phyloP scores from a whole-genome alignment of 2,329 filamentous ascomycete species.

The Exophiala spinifera region DNA sequence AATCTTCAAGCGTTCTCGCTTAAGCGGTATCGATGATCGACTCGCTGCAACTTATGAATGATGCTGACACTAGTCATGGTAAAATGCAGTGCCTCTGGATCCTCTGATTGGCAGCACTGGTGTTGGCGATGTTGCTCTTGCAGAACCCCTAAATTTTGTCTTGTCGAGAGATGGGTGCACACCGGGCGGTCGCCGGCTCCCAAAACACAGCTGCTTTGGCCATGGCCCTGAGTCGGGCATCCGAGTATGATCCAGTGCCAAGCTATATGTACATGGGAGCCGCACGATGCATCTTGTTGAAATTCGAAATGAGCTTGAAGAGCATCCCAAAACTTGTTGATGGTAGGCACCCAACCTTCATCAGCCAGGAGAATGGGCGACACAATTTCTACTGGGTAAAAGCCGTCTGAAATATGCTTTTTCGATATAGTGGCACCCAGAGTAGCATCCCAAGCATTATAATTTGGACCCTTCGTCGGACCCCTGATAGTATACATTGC shows the following conservation, averaged over 20 bases:
- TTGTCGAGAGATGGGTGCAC: not conserved
- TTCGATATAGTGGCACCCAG: no score
- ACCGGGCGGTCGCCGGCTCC: conserved; percentile 7
- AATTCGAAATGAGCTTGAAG: conserved; percentile 2
- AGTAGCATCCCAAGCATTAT: no score
- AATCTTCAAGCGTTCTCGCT: no score
- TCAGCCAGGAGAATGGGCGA: no score
- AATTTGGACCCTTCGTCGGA: no score
- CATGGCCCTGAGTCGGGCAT: conserved; percentile 4
- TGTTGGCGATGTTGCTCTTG: conserved; percentile 1
- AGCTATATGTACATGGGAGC: conserved; percentile 1
- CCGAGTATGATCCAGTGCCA: conserved; percentile 1
- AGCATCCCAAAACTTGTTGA: conserved; percentile 5
- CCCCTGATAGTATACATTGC: no score
- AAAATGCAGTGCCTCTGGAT: no score
- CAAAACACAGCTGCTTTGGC: conserved; percentile 3
- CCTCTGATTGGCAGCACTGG: not conserved
- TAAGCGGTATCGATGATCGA: no score
- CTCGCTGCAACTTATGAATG: no score
- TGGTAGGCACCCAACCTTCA: no score
- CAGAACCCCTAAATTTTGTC: conserved; percentile 3
- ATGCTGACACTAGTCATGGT: no score
- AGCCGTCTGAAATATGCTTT: not conserved
- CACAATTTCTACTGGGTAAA: no score
- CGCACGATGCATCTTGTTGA: conserved; percentile 2